phyloP scores from a whole-genome alignment of 805 yeast species.

The Yamadazyma phyllophila region DNA sequence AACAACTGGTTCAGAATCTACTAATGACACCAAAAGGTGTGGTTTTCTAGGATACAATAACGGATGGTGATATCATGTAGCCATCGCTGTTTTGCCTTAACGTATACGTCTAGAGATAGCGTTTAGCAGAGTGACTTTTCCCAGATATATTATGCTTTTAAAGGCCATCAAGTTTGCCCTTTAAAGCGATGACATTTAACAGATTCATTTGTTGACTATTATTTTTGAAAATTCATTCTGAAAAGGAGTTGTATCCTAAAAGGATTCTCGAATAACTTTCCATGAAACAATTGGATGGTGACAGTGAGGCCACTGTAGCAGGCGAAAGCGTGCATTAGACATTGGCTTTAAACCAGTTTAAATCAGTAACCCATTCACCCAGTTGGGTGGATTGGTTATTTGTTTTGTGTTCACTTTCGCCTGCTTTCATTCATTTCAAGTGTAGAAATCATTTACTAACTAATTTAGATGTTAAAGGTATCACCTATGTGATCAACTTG shows the following conservation, averaged over 20 bases:
- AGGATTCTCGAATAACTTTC: slow-evolving; percentile 1
- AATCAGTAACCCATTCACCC: neutral
- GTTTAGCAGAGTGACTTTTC: neutral
- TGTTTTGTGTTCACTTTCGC: slow-evolving; percentile 7
- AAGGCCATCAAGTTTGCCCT: too few relatives aligned
- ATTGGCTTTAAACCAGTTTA: neutral
- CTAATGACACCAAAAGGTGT: slow-evolving; percentile 3
- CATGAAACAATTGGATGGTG: neutral
- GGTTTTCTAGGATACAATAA: slow-evolving; percentile 13
- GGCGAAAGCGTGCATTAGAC: slow-evolving; percentile 11
- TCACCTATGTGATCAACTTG: slow-evolving; percentile 86
- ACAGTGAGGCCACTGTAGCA: slow-evolving; percentile 12
- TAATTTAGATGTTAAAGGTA: slow-evolving; percentile 89
- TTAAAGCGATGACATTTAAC: too few relatives aligned
- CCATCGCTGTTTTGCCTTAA: neutral
- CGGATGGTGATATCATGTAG: neutral
- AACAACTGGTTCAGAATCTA: slow-evolving; percentile 6
- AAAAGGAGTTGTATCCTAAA: neutral
- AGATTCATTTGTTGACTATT: too few relatives aligned
- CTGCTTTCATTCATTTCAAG: slow-evolving; percentile 1
- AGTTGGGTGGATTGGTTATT: too few relatives aligned
- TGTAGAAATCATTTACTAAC: slow-evolving; percentile 1
- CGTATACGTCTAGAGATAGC: neutral
- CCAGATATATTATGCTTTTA: too few relatives aligned
- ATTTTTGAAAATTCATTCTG: neutral